A percentile compares a stretch with the other conserved stretches of the same genome.
Evolutionary conservation across 2,329 filamentous ascomycete species (phyloP).

Genomic region (Alternaria sp.): DNA sequence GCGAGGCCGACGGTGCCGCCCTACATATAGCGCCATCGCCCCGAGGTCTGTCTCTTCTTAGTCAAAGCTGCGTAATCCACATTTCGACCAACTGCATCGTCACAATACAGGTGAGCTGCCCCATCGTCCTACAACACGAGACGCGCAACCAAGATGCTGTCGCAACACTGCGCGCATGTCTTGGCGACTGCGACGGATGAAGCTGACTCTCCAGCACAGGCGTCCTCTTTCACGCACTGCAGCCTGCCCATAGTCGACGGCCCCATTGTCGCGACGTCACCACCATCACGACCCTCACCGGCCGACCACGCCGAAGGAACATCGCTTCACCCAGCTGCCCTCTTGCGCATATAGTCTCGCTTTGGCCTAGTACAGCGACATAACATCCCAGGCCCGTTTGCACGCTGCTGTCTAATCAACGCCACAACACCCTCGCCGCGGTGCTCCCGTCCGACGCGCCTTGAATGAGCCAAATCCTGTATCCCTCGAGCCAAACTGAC

Average conservation of each 20-base stretch:
- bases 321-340: not conserved
- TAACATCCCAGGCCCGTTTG: constrained; percentile 1
- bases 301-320: not conserved
- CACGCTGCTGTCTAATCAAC: constrained; percentile 17
- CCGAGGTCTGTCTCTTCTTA: constrained; percentile 21
- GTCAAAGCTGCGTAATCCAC: constrained; percentile 33
- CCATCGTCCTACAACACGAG: constrained; percentile 8
- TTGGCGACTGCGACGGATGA: constrained; percentile 11
- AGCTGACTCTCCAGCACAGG: constrained; percentile 22
- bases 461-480: constrained; percentile 41
- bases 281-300: not conserved
- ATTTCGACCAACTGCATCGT: constrained; percentile 28
- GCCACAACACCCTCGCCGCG: constrained; percentile 11
- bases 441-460: constrained; percentile 4
- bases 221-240: constrained; percentile 13
- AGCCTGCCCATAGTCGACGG: constrained; percentile 8
- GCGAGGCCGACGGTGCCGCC: constrained; percentile 12
- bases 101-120: constrained; percentile 31
- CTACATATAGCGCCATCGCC: constrained; percentile 21
- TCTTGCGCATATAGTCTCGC: not conserved
- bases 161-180: constrained; percentile 17
- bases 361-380: not conserved
- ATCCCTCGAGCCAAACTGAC: constrained; percentile 46
- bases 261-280: constrained; percentile 20
- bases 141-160: constrained; percentile 17